Evolutionary conservation across 2,329 filamentous ascomycete genomes (phyloP).

Genomic region (Metarhizium humberi): DNA sequence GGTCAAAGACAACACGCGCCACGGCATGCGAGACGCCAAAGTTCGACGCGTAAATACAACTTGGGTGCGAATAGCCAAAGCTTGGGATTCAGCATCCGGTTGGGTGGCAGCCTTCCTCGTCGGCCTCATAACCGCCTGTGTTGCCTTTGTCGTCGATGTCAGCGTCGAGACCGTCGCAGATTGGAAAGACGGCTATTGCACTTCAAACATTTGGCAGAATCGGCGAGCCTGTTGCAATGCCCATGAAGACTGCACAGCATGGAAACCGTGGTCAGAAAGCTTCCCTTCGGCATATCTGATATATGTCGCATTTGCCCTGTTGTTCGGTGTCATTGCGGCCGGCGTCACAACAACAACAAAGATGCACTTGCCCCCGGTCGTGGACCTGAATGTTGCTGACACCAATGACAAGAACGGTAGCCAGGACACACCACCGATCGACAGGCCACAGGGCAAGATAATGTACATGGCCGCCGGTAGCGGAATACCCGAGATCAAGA

Average conservation of each 20-base stretch:
- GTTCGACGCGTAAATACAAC: background rate
- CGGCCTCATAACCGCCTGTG: slow-evolving; percentile 42
- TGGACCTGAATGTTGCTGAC: slow-evolving; percentile 11
- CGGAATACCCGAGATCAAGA: slow-evolving; percentile 55
- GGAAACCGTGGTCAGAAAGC: slow-evolving; percentile 31
- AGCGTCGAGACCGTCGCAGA: slow-evolving; percentile 44
- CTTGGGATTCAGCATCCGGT: slow-evolving; percentile 40
- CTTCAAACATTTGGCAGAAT: slow-evolving; percentile 31
- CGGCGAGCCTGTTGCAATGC: slow-evolving; percentile 39
- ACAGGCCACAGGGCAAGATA: slow-evolving; percentile 28
- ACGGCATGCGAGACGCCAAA: slow-evolving; percentile 8
- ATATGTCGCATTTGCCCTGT: slow-evolving; percentile 16
- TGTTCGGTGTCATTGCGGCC: slow-evolving; percentile 16
- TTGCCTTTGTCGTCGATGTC: slow-evolving; percentile 47
- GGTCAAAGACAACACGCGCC: slow-evolving; percentile 48
- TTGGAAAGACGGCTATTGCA: slow-evolving; percentile 49
- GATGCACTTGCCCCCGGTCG: slow-evolving; percentile 30
- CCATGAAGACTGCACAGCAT: slow-evolving; percentile 24
- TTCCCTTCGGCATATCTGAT: slow-evolving; percentile 13
- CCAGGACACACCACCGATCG: slow-evolving; percentile 3
- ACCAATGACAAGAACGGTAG: slow-evolving; percentile 4
- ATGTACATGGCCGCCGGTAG: slow-evolving; percentile 52
- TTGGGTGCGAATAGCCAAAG: background rate
- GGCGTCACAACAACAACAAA: slow-evolving; percentile 26
- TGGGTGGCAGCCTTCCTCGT: slow-evolving; percentile 47